phyloP scores from a whole-genome alignment of 306 rosid species.

The Acacia acuminata region DNA sequence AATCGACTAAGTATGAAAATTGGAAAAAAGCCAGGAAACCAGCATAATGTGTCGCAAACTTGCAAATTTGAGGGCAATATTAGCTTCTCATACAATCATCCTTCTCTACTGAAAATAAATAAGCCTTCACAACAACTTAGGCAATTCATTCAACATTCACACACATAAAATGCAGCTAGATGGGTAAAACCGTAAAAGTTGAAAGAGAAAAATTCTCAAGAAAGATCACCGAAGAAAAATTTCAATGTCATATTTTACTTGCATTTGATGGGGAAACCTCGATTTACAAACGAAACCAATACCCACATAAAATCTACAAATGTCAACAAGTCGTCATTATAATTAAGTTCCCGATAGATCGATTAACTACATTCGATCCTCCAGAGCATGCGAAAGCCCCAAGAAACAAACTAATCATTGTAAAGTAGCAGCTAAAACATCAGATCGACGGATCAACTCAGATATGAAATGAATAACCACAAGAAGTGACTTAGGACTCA shows the following conservation, averaged over 20 bases:
- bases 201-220: neutral
- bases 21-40: neutral
- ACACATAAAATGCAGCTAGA: neutral
- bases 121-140: neutral
- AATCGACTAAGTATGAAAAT: neutral
- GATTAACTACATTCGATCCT: neutral
- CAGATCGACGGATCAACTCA: conserved; percentile 64
- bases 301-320: neutral
- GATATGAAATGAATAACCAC: conserved; percentile 55
- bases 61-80: neutral
- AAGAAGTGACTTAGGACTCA: neutral
- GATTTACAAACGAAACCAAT: neutral
- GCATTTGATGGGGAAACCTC: conserved; percentile 14
- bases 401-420: conserved; percentile 27
- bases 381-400: conserved; percentile 16
- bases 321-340: neutral
- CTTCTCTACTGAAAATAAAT: neutral
- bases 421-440: conserved; percentile 28
- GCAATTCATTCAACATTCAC: conserved; percentile 7
- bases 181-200: neutral
- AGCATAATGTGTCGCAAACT: neutral
- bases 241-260: neutral
- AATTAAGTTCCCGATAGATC: neutral
- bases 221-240: conserved; percentile 9
- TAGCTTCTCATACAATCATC: conserved; percentile 5